These are phyloP conservation scores for Kodamaea lidongshanica DNA, from an alignment of 805 yeast species.

Conservation along the genomic window DNA sequence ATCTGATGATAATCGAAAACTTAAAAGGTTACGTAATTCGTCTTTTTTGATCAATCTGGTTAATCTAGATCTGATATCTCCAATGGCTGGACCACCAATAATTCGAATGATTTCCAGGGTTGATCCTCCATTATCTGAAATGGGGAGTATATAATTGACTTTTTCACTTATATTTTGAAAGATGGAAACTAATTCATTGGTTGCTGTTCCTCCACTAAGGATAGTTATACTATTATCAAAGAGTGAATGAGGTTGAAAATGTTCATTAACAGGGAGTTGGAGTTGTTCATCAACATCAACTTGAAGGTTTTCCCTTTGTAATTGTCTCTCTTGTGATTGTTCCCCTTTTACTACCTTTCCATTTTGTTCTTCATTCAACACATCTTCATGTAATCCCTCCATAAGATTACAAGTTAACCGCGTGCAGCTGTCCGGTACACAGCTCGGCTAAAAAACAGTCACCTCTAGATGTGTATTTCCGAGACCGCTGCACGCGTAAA, in stretches of 20 bases:
- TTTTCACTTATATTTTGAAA: slow-evolving; percentile 42
- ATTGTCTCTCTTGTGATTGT: too few species aligned
- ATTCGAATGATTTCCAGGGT: slow-evolving; percentile 82
- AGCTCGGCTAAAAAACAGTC: slow-evolving; percentile 35
- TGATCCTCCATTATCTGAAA: slow-evolving; percentile 92
- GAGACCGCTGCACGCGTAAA: slow-evolving; percentile 27
- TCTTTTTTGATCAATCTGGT: slow-evolving; percentile 63
- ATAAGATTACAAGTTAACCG: too few species aligned
- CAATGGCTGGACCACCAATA: slow-evolving; percentile 92
- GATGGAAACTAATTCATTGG: slow-evolving; percentile 65
- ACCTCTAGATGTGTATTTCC: slow-evolving; percentile 32
- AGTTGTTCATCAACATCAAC: too few species aligned
- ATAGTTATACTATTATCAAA: slow-evolving; percentile 20
- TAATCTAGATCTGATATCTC: slow-evolving; percentile 80
- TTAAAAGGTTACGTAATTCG: slow-evolving; percentile 32
- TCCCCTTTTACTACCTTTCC: too few species aligned
- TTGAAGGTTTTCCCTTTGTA: too few species aligned
- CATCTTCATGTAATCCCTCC: too few species aligned
- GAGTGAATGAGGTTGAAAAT: not conserved
- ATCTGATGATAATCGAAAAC: slow-evolving; percentile 46
- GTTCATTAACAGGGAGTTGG: not conserved
- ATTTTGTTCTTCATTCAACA: too few species aligned
- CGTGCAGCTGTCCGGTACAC: slow-evolving; percentile 11
- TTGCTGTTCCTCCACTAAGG: slow-evolving; percentile 83
- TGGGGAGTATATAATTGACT: slow-evolving; percentile 68